phyloP scores from a whole-genome alignment of 495 filamentous ascomycete genomes.

The Cetradonia linearis region DNA sequence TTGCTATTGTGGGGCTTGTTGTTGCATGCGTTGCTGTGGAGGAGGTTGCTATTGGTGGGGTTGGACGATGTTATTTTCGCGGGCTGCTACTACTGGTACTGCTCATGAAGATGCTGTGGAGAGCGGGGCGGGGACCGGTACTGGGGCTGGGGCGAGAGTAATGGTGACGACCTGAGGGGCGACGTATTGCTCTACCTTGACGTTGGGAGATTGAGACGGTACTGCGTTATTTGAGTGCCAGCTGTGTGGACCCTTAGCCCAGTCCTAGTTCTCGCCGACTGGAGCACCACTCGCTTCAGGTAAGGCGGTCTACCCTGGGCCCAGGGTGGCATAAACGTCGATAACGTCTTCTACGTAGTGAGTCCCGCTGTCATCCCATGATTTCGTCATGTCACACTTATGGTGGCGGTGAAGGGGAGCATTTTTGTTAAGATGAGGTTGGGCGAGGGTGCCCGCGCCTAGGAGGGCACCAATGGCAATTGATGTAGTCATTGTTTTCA shows the following conservation, averaged over 20 bases:
- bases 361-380: not conserved
- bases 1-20: not conserved
- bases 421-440: slow-evolving; percentile 5
- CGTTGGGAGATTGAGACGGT: not conserved
- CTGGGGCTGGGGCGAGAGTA: not conserved
- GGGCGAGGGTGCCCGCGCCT: slow-evolving; percentile 15
- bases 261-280: not conserved
- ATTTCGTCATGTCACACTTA: slow-evolving; percentile 6
- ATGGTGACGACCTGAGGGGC: not conserved
- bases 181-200: not conserved
- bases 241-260: not conserved
- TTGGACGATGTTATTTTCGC: not conserved
- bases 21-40: not conserved
- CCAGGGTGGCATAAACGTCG: not conserved
- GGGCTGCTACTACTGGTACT: not conserved
- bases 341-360: slow-evolving; percentile 6
- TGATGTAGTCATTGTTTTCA: slow-evolving; percentile 6
- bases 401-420: slow-evolving; percentile 11
- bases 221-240: not conserved
- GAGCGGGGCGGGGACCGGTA: not conserved
- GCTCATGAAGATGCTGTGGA: too few species aligned
- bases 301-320: not conserved
- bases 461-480: slow-evolving; percentile 11
- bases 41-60: not conserved
- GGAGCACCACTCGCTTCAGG: not conserved